phyloP scores from a whole-genome alignment of 768 basidiomycete species.

The Pisolithus sp. region DNA sequence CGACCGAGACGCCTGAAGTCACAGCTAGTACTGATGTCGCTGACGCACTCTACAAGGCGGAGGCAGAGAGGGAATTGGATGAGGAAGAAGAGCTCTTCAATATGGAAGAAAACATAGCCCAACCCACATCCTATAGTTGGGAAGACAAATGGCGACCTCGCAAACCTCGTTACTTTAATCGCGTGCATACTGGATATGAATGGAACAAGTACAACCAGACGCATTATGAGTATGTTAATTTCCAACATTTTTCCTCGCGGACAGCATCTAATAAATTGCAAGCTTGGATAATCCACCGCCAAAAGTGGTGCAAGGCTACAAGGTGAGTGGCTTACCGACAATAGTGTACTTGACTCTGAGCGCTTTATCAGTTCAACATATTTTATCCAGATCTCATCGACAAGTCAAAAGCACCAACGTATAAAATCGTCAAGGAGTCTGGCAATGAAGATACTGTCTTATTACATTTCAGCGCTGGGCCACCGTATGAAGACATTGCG shows the following conservation, averaged over 20 bases:
- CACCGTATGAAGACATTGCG: conserved; percentile 98
- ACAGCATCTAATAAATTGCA: conserved; percentile 9
- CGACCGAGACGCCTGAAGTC: conserved; percentile 49
- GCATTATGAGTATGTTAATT: conserved; percentile 77
- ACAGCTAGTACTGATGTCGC: conserved; percentile 69
- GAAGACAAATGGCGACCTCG: conserved; percentile 97
- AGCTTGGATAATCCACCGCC: conserved; percentile 98
- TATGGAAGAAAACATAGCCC: conserved; percentile 79
- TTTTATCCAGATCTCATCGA: conserved; percentile 99
- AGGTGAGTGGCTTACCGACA: conserved; percentile 38
- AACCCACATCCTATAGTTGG: conserved; percentile 91
- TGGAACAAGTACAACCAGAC: conserved; percentile 99
- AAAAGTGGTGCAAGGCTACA: conserved; percentile 99
- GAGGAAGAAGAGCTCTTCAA: conserved; percentile 97
- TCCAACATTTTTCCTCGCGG: neutral
- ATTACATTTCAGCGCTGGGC: conserved; percentile 90
- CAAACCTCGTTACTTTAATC: conserved; percentile 97
- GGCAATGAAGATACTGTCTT: conserved; percentile 95
- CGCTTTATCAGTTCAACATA: conserved; percentile 69
- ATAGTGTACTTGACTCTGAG: neutral
- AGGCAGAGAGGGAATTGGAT: conserved; percentile 88
- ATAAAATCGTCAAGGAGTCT: conserved; percentile 89
- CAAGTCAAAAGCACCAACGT: conserved; percentile 94
- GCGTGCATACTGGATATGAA: conserved; percentile 98
- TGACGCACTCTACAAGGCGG: conserved; percentile 85